Evolutionary conservation across 1,284 basidiomycete species (phyloP).

Genomic region (Stereum hirsutum): DNA sequence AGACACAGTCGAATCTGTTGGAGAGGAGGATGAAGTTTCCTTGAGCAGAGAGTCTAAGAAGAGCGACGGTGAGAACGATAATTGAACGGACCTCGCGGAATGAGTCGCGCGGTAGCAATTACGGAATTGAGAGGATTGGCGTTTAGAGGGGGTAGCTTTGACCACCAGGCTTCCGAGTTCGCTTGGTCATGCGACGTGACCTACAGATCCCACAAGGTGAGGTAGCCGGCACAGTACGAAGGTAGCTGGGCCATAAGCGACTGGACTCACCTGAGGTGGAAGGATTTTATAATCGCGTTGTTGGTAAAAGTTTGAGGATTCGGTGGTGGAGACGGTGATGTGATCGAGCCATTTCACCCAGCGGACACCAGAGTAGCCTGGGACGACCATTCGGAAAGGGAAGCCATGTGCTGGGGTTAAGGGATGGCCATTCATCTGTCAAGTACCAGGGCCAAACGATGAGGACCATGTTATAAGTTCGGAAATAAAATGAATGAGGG

Average conservation of each 20-base stretch:
- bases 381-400: conserved; percentile 61
- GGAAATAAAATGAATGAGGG: neutral
- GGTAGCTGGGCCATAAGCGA: neutral
- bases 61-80: too few species aligned
- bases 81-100: too few species aligned
- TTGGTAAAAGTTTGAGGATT: conserved; percentile 61
- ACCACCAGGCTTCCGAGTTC: conserved; percentile 30
- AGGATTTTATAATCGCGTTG: conserved; percentile 60
- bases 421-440: conserved; percentile 56
- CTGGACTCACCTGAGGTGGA: conserved; percentile 37
- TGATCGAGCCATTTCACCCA: conserved; percentile 76
- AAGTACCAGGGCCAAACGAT: conserved; percentile 3
- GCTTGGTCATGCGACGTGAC: conserved; percentile 21
- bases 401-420: conserved; percentile 59
- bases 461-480: too few species aligned
- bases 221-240: neutral
- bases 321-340: conserved; percentile 39
- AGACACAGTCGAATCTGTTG: too few species aligned
- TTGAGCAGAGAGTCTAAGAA: too few species aligned
- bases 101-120: conserved; percentile 29
- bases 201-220: neutral
- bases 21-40: too few species aligned
- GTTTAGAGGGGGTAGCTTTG: conserved; percentile 50
- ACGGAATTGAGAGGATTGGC: conserved; percentile 54
- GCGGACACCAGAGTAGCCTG: conserved; percentile 63